These are phyloP conservation scores for Leucaena leucocephala DNA, from an alignment of 306 rosid genomes.

Conservation along the genomic window DNA sequence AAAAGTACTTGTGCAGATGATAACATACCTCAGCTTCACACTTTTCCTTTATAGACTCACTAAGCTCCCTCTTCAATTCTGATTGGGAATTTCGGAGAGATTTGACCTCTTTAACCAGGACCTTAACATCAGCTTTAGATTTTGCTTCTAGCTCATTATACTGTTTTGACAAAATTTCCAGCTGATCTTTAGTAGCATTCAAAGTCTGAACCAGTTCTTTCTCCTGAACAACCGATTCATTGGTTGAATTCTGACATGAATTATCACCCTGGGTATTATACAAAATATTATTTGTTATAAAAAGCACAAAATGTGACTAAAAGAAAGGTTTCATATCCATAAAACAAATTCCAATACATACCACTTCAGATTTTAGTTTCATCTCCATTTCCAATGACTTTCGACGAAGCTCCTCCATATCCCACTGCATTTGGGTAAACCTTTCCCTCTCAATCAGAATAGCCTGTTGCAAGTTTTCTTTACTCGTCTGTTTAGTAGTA, in stretches of 20 bases:
- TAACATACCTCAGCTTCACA: constrained; percentile 56
- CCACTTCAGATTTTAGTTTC: constrained; percentile 78
- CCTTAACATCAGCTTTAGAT: constrained; percentile 87
- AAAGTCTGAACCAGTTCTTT: constrained; percentile 52
- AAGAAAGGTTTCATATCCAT: constrained; percentile 25
- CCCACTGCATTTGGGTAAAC: constrained; percentile 95
- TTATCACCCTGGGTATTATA: constrained; percentile 59
- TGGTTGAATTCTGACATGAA: constrained; percentile 42
- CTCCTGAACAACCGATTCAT: constrained; percentile 48
- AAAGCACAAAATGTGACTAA: constrained; percentile 29
- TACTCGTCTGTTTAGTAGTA: constrained; percentile 73
- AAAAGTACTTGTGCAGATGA: neutral
- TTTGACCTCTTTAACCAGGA: constrained; percentile 94
- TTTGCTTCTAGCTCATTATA: constrained; percentile 85
- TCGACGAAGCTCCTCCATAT: constrained; percentile 95
- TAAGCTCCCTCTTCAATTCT: constrained; percentile 69
- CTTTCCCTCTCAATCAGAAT: constrained; percentile 92
- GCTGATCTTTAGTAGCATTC: constrained; percentile 70
- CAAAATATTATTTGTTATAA: constrained; percentile 19
- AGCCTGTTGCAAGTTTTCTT: constrained; percentile 97
- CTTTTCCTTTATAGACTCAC: constrained; percentile 56
- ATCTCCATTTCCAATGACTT: constrained; percentile 93
- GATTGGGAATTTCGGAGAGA: constrained; percentile 78
- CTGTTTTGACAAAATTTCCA: constrained; percentile 64
- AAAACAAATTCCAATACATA: constrained; percentile 55